phyloP scores from a whole-genome alignment of 139 green algal genomes.

The Microglena sp. region DNA sequence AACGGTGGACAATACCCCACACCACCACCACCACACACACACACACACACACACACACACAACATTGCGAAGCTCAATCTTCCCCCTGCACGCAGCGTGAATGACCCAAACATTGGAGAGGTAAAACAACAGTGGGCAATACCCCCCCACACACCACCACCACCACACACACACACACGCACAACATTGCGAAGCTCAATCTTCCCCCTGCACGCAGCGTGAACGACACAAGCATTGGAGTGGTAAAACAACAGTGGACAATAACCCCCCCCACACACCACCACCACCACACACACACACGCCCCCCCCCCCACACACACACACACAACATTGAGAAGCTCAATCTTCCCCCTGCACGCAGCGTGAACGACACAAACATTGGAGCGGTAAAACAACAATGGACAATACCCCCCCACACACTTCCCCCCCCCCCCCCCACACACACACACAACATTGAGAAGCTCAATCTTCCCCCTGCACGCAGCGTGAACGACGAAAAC shows the following conservation, averaged over 20 bases:
- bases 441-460: neutral
- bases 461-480: neutral
- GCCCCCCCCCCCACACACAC: neutral
- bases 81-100: neutral
- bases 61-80: neutral
- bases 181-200: no score
- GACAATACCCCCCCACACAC: no score
- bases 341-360: neutral
- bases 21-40: neutral
- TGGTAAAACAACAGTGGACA: neutral
- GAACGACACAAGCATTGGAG: neutral
- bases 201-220: no score
- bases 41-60: neutral
- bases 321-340: conserved; percentile 1
- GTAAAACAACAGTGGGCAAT: no score
- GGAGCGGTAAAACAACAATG: conserved; percentile 14
- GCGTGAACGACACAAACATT: conserved; percentile 20
- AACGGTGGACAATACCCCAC: neutral
- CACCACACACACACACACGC: no score
- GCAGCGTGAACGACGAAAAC: conserved; percentile 22
- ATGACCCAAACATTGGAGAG: conserved; percentile 1
- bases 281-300: no score
- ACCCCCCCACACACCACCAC: no score
- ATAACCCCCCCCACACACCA: no score
- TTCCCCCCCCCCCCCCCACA: neutral